phyloP scores from a whole-genome alignment of 345 rosid genomes.

The Citropsis articulata region DNA sequence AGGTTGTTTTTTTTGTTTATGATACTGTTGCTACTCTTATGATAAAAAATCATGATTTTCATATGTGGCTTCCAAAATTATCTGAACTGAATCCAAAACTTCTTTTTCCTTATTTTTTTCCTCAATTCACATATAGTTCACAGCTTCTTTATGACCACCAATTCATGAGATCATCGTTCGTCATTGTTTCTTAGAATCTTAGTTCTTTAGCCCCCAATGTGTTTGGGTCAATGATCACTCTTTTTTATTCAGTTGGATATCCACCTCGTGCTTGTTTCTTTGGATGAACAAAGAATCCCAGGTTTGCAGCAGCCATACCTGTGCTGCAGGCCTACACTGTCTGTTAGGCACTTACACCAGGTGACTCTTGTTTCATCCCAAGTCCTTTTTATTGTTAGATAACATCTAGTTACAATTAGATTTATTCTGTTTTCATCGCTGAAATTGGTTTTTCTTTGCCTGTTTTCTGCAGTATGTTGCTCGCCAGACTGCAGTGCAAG shows the following conservation, averaged over 20 bases:
- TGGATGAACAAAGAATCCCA: conserved; percentile 44
- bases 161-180: conserved; percentile 2
- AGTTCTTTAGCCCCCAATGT: not conserved
- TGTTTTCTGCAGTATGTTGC: conserved; percentile 41
- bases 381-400: not conserved
- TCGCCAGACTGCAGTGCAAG: conserved; percentile 39
- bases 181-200: not conserved
- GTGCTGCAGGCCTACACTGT: conserved; percentile 44
- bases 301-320: conserved; percentile 43
- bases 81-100: not conserved
- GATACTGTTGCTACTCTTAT: not conserved
- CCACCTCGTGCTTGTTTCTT: conserved; percentile 41
- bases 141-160: conserved; percentile 1
- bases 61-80: not conserved
- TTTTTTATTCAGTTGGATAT: conserved; percentile 35
- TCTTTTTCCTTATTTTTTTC: not conserved
- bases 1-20: not conserved
- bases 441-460: conserved; percentile 1
- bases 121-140: not conserved
- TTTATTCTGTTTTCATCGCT: not conserved
- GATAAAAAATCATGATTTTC: not conserved
- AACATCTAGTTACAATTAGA: not conserved
- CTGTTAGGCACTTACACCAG: conserved; percentile 38
- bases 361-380: conserved; percentile 22
- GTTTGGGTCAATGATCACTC: conserved; percentile 8